Conservation (phyloP, 768 basidiomycete genomes). For the Mycena albidolilacea region DNA sequence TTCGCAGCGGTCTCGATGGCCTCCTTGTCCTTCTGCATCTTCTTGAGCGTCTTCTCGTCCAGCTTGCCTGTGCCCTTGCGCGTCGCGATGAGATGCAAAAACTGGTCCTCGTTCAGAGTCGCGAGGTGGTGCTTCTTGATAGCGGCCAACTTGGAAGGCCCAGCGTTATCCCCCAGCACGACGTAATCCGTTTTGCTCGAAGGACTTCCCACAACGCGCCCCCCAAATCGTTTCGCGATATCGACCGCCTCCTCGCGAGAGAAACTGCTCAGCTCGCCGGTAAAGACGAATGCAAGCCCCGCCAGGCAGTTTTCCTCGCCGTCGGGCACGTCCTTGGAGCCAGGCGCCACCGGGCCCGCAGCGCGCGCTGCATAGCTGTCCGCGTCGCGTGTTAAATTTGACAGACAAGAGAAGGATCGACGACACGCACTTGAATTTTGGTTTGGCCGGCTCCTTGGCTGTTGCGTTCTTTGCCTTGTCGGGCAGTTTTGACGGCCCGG, state of each 20-base stretch:
- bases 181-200: slow-evolving; percentile 94
- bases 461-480: slow-evolving; percentile 31
- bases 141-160: slow-evolving; percentile 87
- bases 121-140: slow-evolving; percentile 86
- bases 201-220: slow-evolving; percentile 87
- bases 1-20: slow-evolving; percentile 81
- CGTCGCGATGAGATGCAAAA: slow-evolving; percentile 85
- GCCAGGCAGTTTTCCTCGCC: slow-evolving; percentile 81
- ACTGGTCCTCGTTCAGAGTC: slow-evolving; percentile 90
- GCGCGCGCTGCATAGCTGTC: slow-evolving; percentile 67
- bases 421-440: slow-evolving; percentile 44
- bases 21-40: slow-evolving; percentile 84
- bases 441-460: slow-evolving; percentile 27
- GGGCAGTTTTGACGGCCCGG: slow-evolving; percentile 28
- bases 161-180: slow-evolving; percentile 89
- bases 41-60: slow-evolving; percentile 88
- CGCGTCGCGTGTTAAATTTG: background rate
- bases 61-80: slow-evolving; percentile 70
- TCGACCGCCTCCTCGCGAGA: slow-evolving; percentile 91
- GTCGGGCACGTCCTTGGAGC: slow-evolving; percentile 81
- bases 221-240: slow-evolving; percentile 93
- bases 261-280: slow-evolving; percentile 90
- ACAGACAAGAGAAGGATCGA: background rate
- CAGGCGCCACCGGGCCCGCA: slow-evolving; percentile 75
- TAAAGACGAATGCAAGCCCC: slow-evolving; percentile 95